These are phyloP conservation scores for Alternaria ventricosa DNA, from an alignment of 2,329 filamentous ascomycete species.

Conservation along the genomic window DNA sequence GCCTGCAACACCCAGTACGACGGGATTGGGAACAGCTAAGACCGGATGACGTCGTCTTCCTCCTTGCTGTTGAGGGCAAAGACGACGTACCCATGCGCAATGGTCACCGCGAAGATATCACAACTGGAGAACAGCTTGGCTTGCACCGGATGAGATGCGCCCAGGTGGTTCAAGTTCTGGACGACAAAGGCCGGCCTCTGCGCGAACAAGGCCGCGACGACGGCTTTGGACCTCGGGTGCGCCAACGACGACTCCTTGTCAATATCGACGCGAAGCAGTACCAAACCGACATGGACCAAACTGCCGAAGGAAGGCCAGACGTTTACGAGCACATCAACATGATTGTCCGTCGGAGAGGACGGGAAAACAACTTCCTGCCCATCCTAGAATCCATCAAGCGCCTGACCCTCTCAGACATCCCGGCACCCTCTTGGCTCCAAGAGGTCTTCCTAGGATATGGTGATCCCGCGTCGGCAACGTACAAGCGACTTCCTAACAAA, in stretches of 20 bases:
- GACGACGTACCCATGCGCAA: conserved; percentile 62
- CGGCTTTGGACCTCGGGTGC: conserved; percentile 64
- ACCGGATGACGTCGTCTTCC: conserved; percentile 86
- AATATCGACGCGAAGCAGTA: conserved; percentile 82
- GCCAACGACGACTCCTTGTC: conserved; percentile 74
- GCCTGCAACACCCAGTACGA: conserved; percentile 75
- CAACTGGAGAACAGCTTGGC: conserved; percentile 67
- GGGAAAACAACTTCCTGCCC: conserved; percentile 97
- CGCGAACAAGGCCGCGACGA: conserved; percentile 70
- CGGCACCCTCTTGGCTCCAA: conserved; percentile 88
- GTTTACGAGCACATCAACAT: conserved; percentile 87
- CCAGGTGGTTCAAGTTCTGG: conserved; percentile 83
- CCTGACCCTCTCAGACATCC: conserved; percentile 82
- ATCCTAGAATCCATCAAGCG: conserved; percentile 90
- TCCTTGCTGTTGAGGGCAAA: conserved; percentile 75
- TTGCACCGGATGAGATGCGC: conserved; percentile 78
- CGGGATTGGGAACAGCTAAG: conserved; percentile 90
- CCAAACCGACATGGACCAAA: conserved; percentile 73
- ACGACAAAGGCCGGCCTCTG: conserved; percentile 80
- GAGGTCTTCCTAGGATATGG: conserved; percentile 98
- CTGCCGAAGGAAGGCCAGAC: conserved; percentile 72
- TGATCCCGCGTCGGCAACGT: conserved; percentile 85
- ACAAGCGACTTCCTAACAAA: conserved; percentile 79
- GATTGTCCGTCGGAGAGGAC: conserved; percentile 78
- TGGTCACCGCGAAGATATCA: conserved; percentile 55